Base-by-base conservation (phyloP, 257 asterid genomes). In the Solanum arcanum region DNA sequence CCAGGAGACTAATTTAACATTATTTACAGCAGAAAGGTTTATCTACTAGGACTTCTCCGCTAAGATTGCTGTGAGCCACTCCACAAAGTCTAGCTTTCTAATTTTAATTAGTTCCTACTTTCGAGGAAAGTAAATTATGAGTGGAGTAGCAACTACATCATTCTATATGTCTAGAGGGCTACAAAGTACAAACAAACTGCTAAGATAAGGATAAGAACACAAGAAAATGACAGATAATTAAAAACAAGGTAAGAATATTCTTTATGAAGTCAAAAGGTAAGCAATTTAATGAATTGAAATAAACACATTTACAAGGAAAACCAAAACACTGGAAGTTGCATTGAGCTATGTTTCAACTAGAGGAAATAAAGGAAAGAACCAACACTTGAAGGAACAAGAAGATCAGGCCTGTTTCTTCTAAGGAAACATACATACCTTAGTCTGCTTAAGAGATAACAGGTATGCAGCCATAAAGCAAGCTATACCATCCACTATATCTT, bases 391-490 rank as follows among this genome's bases (percentile, higher is more conserved):
- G 70, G 31, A 49, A 21, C 70, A 81, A 31, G 13, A 81, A 11
- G 44, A 47, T 10, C 46, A 31, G 18, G 13, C 23, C 21, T 49
- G 31, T 56, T 81, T 80, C 64, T 81, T 29, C 85, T 13, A 77
- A 13, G 31, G 47, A 81, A 31, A 21, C 13, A 21, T 29, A 21
- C 85, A 81, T 88, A 95, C 99, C 98, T 96, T 97, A 12, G 99
- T 93, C 92, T 97, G 94, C 91, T 97, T 93, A 89, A 96, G 97
- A 75, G 99, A 97, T 88, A 94, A 78, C 23, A 97, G 89, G 89
- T 95, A 97, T 68, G 97, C 98, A 87, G 99, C 99, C 99, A 97
- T 97, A 94, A 96, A 97, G 89, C 98, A 91, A 27, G 99, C 99
- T 86, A 97, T 94, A 85, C 99, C 98, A 87, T 97, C 99, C 93